Percentiles rank a stretch among this genome's conserved stretches.
Evolutionary conservation across 1,284 basidiomycete species (phyloP).

Genomic region (Ustilago loliicola): DNA sequence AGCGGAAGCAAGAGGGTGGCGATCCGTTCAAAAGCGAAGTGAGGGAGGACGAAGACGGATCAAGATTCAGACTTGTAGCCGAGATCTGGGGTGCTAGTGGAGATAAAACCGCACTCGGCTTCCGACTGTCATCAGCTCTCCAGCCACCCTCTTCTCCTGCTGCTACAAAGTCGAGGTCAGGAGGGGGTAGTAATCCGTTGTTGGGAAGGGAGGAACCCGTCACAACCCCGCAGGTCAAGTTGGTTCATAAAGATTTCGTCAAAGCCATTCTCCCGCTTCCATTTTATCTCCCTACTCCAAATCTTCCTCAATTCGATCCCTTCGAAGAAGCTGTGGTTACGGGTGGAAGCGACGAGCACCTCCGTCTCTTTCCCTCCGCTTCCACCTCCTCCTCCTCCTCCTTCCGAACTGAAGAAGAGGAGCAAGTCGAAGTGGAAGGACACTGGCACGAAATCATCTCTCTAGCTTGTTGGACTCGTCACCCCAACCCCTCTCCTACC

Average conservation of each 20-base stretch:
- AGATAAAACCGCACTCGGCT: slow-evolving; percentile 28
- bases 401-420: neutral
- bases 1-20: neutral
- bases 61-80: slow-evolving; percentile 9
- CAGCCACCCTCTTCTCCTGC: slow-evolving; percentile 7
- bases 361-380: slow-evolving; percentile 24
- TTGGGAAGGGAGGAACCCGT: slow-evolving; percentile 14
- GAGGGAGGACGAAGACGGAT: slow-evolving; percentile 25
- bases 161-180: neutral
- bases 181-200: neutral
- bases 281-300: neutral
- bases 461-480: slow-evolving; percentile 34
- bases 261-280: slow-evolving; percentile 26
- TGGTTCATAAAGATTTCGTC: slow-evolving; percentile 28
- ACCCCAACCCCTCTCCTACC: neutral
- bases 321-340: slow-evolving; percentile 22
- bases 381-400: no score
- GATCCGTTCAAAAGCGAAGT: slow-evolving; percentile 29
- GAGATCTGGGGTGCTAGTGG: slow-evolving; percentile 35
- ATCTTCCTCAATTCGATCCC: slow-evolving; percentile 1
- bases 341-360: slow-evolving; percentile 38
- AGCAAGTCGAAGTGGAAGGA: slow-evolving; percentile 36
- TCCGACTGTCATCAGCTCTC: slow-evolving; percentile 15
- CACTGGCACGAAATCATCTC: slow-evolving; percentile 63
- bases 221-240: neutral